phyloP scores from a whole-genome alignment of 1,284 basidiomycete species.

The Cryptococcus sp. region DNA sequence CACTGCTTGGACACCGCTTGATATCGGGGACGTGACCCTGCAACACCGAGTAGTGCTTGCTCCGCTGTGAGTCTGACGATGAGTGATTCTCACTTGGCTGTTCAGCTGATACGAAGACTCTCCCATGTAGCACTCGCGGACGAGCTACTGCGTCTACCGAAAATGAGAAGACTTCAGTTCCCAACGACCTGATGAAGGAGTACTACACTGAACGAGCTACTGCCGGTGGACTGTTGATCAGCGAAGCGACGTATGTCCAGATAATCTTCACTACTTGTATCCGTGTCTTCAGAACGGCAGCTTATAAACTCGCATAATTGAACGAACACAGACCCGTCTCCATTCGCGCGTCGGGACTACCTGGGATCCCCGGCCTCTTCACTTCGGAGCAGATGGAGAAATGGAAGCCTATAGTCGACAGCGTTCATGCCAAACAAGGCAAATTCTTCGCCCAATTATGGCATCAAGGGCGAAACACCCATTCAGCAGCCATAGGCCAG shows the following conservation, averaged over 20 bases:
- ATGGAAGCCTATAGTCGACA: conserved; percentile 33
- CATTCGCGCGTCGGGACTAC: conserved; percentile 21
- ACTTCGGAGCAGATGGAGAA: conserved; percentile 31
- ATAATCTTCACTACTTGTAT: not conserved
- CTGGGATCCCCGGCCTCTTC: conserved; percentile 28
- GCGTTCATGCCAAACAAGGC: conserved; percentile 31
- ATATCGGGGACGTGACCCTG: conserved; percentile 19
- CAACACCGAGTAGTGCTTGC: conserved; percentile 23
- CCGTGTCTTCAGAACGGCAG: not conserved
- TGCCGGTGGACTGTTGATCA: conserved; percentile 29
- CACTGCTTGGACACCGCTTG: conserved; percentile 14
- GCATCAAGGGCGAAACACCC: conserved; percentile 34
- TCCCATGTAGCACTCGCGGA: conserved; percentile 17
- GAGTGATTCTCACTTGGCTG: not conserved
- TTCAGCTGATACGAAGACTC: not conserved
- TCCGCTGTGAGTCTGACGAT: conserved; percentile 18
- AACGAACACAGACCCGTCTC: conserved; percentile 19
- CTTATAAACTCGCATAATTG: not conserved
- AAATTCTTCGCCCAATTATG: conserved; percentile 37
- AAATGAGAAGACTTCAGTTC: conserved; percentile 15
- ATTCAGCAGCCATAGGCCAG: conserved; percentile 18
- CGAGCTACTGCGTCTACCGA: conserved; percentile 13
- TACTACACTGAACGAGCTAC: conserved; percentile 28
- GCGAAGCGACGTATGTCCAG: conserved; percentile 23
- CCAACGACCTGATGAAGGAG: conserved; percentile 24